A percentile compares a stretch with the other conserved stretches of the same genome.
phyloP scores from a whole-genome alignment of 2,329 filamentous ascomycete genomes.

The Pseudofabraea citricarpa region DNA sequence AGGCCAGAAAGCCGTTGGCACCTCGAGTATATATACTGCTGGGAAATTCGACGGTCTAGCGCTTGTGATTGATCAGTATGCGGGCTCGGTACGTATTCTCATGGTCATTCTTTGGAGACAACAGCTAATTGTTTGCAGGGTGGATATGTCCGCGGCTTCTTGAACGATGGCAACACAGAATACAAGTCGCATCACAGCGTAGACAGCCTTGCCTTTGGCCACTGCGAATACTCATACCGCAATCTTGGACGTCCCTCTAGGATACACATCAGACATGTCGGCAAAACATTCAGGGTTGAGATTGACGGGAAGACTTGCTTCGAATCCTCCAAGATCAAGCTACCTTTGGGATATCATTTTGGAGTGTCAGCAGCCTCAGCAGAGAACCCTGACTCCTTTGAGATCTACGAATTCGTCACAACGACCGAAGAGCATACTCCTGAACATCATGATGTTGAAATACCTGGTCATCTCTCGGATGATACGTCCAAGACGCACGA shows the following conservation, averaged over 20 bases:
- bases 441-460: slow-evolving; percentile 25
- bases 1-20: slow-evolving; percentile 59
- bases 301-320: slow-evolving; percentile 82
- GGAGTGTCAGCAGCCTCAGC: slow-evolving; percentile 85
- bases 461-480: slow-evolving; percentile 9
- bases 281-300: slow-evolving; percentile 66
- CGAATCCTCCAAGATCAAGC: slow-evolving; percentile 69
- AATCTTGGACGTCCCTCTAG: slow-evolving; percentile 83
- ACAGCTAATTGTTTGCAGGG: slow-evolving; percentile 36
- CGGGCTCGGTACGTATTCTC: slow-evolving; percentile 51
- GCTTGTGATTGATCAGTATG: slow-evolving; percentile 79
- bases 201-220: slow-evolving; percentile 84
- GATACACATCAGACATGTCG: slow-evolving; percentile 67
- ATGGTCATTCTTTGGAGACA: too few relatives aligned
- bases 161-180: slow-evolving; percentile 85
- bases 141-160: slow-evolving; percentile 83
- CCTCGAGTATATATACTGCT: slow-evolving; percentile 78
- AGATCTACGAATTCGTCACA: slow-evolving; percentile 82
- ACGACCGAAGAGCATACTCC: slow-evolving; percentile 46
- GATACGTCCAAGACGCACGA: not conserved
- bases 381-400: slow-evolving; percentile 91
- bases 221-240: slow-evolving; percentile 86
- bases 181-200: slow-evolving; percentile 72
- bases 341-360: slow-evolving; percentile 79
- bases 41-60: slow-evolving; percentile 86